These are phyloP conservation scores for Plectosphaerella cucumerina DNA, from an alignment of 2,329 filamentous ascomycete species.

Conservation along the genomic window DNA sequence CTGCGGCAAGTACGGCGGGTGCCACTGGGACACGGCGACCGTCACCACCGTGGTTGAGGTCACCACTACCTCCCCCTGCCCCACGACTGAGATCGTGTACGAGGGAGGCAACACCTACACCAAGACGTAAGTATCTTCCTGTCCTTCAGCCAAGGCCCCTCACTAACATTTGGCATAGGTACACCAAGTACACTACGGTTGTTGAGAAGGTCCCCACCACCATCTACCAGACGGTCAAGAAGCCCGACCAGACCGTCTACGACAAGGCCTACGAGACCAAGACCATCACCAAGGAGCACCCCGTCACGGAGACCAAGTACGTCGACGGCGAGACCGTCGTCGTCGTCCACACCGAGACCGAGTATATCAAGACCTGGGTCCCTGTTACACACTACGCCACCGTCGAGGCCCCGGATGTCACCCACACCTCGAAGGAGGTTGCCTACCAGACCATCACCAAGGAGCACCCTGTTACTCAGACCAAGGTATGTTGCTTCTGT, in stretches of 20 bases:
- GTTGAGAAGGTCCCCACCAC: slow-evolving; percentile 25
- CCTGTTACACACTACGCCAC: slow-evolving; percentile 29
- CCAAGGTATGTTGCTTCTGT: slow-evolving; percentile 16
- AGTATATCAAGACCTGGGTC: slow-evolving; percentile 23
- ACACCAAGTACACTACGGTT: slow-evolving; percentile 22
- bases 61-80: slow-evolving; percentile 33
- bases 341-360: slow-evolving; percentile 27
- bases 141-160: background rate
- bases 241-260: slow-evolving; percentile 30
- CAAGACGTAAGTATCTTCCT: slow-evolving; percentile 8
- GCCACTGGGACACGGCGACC: slow-evolving; percentile 4
- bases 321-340: slow-evolving; percentile 34
- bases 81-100: slow-evolving; percentile 21
- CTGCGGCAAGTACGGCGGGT: slow-evolving; percentile 2
- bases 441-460: slow-evolving; percentile 37
- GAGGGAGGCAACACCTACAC: slow-evolving; percentile 14
- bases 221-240: slow-evolving; percentile 26
- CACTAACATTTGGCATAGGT: background rate
- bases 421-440: slow-evolving; percentile 29
- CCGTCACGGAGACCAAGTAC: slow-evolving; percentile 40
- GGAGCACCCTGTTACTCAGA: slow-evolving; percentile 25
- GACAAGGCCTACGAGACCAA: slow-evolving; percentile 32
- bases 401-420: slow-evolving; percentile 28
- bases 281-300: slow-evolving; percentile 39
- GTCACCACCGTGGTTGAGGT: slow-evolving; percentile 20